These are phyloP conservation scores for Solanum clarkiae DNA, from an alignment of 257 asterid genomes.

Conservation along the genomic window DNA sequence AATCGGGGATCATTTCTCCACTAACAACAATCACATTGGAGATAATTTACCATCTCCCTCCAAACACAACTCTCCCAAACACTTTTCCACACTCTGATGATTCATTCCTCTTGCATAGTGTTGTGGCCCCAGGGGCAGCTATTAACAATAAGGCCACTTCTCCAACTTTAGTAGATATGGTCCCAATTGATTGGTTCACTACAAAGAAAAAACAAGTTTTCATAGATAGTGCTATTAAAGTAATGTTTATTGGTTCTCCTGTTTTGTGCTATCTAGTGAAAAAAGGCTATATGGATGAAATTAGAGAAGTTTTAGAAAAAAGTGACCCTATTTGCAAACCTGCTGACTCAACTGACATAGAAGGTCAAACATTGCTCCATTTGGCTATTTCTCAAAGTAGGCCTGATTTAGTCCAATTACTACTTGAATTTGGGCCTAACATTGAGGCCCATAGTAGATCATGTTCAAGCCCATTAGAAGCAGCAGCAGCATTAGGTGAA, in stretches of 20 bases:
- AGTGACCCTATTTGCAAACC: slow-evolving; percentile 41
- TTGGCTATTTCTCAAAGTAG: slow-evolving; percentile 46
- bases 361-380: slow-evolving; percentile 56
- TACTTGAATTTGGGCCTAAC: slow-evolving; percentile 52
- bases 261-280: slow-evolving; percentile 30
- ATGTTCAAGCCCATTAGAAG: slow-evolving; percentile 62
- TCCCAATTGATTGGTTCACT: slow-evolving; percentile 71
- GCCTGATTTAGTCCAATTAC: slow-evolving; percentile 63
- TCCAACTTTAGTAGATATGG: slow-evolving; percentile 18
- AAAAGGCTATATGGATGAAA: slow-evolving; percentile 55
- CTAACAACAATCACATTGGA: slow-evolving; percentile 35
- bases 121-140: slow-evolving; percentile 64
- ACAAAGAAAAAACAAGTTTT: slow-evolving; percentile 75
- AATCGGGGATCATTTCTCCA: slow-evolving; percentile 62
- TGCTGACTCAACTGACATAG: slow-evolving; percentile 38
- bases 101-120: slow-evolving; percentile 48
- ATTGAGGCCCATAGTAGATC: slow-evolving; percentile 33
- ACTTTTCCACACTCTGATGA: slow-evolving; percentile 50
- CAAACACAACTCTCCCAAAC: slow-evolving; percentile 29
- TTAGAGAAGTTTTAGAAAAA: slow-evolving; percentile 57
- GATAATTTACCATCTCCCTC: slow-evolving; percentile 35
- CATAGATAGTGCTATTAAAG: slow-evolving; percentile 53
- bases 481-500: slow-evolving; percentile 61
- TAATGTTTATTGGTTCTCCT: slow-evolving; percentile 57
- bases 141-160: slow-evolving; percentile 21